Base-by-base conservation (phyloP, 495 filamentous ascomycete species). In the Neurospora sp. region DNA sequence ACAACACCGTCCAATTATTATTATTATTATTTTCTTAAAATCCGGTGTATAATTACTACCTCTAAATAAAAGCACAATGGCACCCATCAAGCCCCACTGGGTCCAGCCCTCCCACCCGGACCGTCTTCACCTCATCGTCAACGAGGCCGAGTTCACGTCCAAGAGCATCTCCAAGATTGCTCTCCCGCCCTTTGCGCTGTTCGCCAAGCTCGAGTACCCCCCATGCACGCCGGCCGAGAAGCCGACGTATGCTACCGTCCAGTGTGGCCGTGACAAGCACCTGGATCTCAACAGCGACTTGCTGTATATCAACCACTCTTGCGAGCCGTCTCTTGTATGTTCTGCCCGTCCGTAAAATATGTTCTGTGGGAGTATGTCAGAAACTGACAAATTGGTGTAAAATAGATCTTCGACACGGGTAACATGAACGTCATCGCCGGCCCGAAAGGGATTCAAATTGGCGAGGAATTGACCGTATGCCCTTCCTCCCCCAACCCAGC, bases 281-380 rank as follows among this genome's bases (percentile, higher is more conserved):
- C 85, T 93, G 79, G 88, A 93, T 79, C 85, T 94, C 44, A 93
- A 94, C 83, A 90, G 87, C 74, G 92, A 93, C 77, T 80, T 93
- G 72, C 87, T 94, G 70, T 93, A 87, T 82, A 90, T 90, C 83
- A 93, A 94, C 80, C 92, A 94, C 83, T 89, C 87, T 0, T 94
- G 92, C 83, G 85, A 84, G 38, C 92, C 91, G 4, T 87, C 87
- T 60, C 83, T 94, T 38, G 85, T 90, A 72, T 78, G 81, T 83
- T 10, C 38, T 31, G 27, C 27, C 27, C 27, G 27, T 31, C 27
- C 27, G 27, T 31, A 31, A 31, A 31, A 31, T 31, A 31, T 31
- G 27, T 31, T 31, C 27, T 31, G 27, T 31, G 27, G 27, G 27
- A 31, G 27, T 31, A 31, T 31, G 27, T 31, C 27, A 31, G 27